Conservation (phyloP, 306 rosid genomes). For the Fragaria iinumae region DNA sequence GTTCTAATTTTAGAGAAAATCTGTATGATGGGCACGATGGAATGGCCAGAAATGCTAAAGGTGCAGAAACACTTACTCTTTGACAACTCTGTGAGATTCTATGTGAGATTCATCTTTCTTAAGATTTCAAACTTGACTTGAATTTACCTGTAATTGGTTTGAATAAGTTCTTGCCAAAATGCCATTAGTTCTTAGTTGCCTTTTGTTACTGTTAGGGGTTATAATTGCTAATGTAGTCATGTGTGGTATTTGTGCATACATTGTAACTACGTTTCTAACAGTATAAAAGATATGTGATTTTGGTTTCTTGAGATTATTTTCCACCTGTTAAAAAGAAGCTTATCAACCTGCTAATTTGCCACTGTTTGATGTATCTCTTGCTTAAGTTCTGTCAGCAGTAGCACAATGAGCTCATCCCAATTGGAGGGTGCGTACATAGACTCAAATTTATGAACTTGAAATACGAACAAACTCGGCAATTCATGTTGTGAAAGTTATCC, state of each 20-base stretch:
- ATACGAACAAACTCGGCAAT: neutral
- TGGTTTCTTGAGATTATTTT: neutral
- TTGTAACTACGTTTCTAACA: neutral
- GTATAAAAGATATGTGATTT: neutral
- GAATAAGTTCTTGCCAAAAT: conserved; percentile 17
- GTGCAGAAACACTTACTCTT: conserved; percentile 57
- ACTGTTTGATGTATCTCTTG: neutral
- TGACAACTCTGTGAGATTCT: conserved; percentile 23
- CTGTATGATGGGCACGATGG: conserved; percentile 64
- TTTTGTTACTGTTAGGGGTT: neutral
- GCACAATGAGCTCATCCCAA: neutral
- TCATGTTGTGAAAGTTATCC: neutral
- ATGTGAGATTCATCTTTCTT: neutral
- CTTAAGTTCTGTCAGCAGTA: neutral
- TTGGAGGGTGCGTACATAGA: neutral
- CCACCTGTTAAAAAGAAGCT: neutral
- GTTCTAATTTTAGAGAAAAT: conserved; percentile 63
- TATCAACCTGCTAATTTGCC: neutral
- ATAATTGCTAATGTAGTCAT: neutral
- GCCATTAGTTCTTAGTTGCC: conserved; percentile 5
- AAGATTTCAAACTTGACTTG: neutral
- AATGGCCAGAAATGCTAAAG: conserved; percentile 51
- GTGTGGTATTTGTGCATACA: neutral
- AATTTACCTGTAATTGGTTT: conserved; percentile 14
- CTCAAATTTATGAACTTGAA: neutral